Evolutionary conservation across 2,329 filamentous ascomycete genomes (phyloP).

Genomic region (Fusarium mexicanum): DNA sequence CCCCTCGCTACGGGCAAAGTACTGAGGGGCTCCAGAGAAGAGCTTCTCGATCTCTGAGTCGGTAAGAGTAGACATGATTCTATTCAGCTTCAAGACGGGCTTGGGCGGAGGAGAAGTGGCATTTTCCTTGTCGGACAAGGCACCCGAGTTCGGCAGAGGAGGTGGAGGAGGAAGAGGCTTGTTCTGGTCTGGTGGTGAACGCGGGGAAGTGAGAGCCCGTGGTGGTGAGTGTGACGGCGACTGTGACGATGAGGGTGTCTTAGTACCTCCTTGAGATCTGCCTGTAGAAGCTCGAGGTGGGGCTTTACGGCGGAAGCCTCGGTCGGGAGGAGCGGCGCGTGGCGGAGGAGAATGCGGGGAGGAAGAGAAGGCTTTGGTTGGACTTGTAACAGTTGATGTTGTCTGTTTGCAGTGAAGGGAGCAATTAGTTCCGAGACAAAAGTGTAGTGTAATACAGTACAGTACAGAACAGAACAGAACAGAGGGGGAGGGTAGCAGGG

Average conservation of each 20-base stretch:
- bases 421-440: constrained; percentile 10
- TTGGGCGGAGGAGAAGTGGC: constrained; percentile 46
- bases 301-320: constrained; percentile 38
- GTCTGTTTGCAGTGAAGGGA: constrained; percentile 21
- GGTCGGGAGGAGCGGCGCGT: constrained; percentile 40
- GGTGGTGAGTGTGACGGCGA: constrained; percentile 40
- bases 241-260: constrained; percentile 33
- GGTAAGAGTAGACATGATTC: constrained; percentile 68
- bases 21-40: constrained; percentile 81
- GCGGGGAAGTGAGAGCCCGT: constrained; percentile 45
- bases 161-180: constrained; percentile 67
- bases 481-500: neutral
- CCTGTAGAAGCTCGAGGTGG: constrained; percentile 32
- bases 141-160: constrained; percentile 57
- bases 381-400: neutral
- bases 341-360: constrained; percentile 43
- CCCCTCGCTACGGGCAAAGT: constrained; percentile 69
- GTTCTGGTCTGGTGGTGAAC: constrained; percentile 59
- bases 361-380: constrained; percentile 6
- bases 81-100: constrained; percentile 61
- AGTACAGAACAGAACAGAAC: neutral
- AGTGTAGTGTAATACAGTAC: neutral
- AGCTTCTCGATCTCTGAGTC: constrained; percentile 72
- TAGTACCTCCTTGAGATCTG: constrained; percentile 26
- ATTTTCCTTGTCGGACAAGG: constrained; percentile 42